Evolutionary conservation across 108 stramenopile species (phyloP).

Genomic region (Skeletonema potamos): DNA sequence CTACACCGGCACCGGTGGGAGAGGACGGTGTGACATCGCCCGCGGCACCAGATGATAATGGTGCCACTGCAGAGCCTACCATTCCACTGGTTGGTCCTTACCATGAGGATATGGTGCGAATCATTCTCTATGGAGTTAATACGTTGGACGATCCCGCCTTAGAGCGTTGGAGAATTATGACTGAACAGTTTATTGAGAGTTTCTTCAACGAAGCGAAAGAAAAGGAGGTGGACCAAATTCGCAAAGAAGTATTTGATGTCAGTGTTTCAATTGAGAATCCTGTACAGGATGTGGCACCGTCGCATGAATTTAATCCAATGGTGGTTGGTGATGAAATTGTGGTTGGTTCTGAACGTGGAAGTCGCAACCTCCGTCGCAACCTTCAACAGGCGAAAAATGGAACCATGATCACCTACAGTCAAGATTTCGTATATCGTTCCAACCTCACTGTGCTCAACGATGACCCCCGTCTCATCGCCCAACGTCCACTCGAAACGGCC

Average conservation of each 20-base stretch:
- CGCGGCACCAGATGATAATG: not conserved
- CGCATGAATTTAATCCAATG: conserved; percentile 29
- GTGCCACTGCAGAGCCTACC: not conserved
- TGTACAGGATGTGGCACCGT: conserved; percentile 8
- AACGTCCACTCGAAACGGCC: conserved; percentile 42
- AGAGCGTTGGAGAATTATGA: conserved; percentile 26
- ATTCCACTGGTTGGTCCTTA: conserved; percentile 32
- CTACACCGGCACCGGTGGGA: not conserved
- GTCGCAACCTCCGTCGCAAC: conserved; percentile 4
- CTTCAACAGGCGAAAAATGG: not conserved
- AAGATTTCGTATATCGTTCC: conserved; percentile 25
- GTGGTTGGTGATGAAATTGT: conserved; percentile 10
- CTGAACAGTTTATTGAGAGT: conserved; percentile 22
- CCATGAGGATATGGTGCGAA: conserved; percentile 33
- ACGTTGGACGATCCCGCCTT: conserved; percentile 12
- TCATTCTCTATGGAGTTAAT: conserved; percentile 42
- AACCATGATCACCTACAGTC: conserved; percentile 38
- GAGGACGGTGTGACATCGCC: not conserved
- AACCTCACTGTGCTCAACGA: conserved; percentile 34
- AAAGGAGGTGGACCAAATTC: conserved; percentile 17
- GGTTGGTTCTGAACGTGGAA: conserved; percentile 15
- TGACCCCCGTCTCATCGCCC: conserved; percentile 33
- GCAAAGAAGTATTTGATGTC: conserved; percentile 23
- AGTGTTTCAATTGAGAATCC: conserved; percentile 20
- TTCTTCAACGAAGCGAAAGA: conserved; percentile 32